phyloP scores from a whole-genome alignment of 1,139 yeast genomes.

The Yamadazyma sp. region DNA sequence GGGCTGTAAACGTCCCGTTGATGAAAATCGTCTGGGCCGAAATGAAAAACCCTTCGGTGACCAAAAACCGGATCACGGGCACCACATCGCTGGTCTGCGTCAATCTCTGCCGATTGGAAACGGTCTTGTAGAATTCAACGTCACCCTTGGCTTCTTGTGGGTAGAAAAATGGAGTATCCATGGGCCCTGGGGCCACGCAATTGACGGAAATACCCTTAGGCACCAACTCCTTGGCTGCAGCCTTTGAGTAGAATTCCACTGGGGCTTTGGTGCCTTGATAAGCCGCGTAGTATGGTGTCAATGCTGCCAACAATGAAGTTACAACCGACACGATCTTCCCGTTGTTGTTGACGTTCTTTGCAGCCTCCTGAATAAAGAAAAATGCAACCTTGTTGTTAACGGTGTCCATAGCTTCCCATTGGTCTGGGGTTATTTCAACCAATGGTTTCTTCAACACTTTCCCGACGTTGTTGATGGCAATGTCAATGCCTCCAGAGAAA shows the following conservation, averaged over 20 bases:
- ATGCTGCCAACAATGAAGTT: constrained; percentile 67
- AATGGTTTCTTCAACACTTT: constrained; percentile 63
- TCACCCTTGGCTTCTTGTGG: constrained; percentile 57
- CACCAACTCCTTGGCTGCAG: constrained; percentile 58
- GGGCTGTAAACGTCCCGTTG: constrained; percentile 67
- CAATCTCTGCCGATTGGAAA: constrained; percentile 47
- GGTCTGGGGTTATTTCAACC: constrained; percentile 48
- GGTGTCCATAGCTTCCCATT: constrained; percentile 53
- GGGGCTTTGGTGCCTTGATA: constrained; percentile 65
- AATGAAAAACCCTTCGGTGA: constrained; percentile 67
- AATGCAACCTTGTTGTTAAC: constrained; percentile 62
- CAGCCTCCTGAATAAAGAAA: constrained; percentile 60
- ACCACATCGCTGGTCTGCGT: constrained; percentile 63
- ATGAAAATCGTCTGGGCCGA: constrained; percentile 70
- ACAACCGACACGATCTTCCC: constrained; percentile 60
- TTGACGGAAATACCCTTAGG: constrained; percentile 52
- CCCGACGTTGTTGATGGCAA: constrained; percentile 68
- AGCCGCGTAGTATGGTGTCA: constrained; percentile 54
- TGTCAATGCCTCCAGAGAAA: constrained; percentile 51
- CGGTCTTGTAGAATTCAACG: constrained; percentile 55
- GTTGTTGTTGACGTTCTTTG: constrained; percentile 45
- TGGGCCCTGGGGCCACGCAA: constrained; percentile 69
- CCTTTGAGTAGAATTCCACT: constrained; percentile 58
- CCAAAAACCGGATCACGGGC: constrained; percentile 61
- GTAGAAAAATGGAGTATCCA: constrained; percentile 70